Base-by-base conservation (phyloP, 179 eudicot genomes). In the Beta corolliflora region DNA sequence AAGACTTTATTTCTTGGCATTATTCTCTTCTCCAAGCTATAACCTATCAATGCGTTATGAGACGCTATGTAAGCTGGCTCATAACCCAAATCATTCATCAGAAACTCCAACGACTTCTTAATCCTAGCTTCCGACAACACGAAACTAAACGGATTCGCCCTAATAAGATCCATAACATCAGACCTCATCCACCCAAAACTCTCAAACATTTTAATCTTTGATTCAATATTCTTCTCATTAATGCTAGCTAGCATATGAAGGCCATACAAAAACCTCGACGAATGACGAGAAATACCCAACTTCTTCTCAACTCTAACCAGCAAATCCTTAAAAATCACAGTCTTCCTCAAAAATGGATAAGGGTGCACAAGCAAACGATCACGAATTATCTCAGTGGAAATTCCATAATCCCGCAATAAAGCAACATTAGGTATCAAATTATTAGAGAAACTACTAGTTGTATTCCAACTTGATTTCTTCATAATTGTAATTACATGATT, bases 101-200 rank as follows among this genome's bases (percentile, higher is more conserved):
- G 53, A 77, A 81, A 85, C 29, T 66, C 68, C 83, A 85, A 81
- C 18, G 54, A 23, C 16, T 67, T 80, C 21, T 66, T 61, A 41
- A 87, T 66, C 66, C 64, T 85, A 5, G 56, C 58, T 16, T 83
- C 88, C 6, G 86, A 81, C 3, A 53, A 19, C 4, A 1, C 45
- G 71, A 86, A 56, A 41, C 52, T 14, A 69, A 5, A 16, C 1
- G 90, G 88, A 14, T 73, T 60, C 5, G 48, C 19, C 59, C 58
- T 71, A 11, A 45, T 53, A 60, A 86, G 54, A 36, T 73, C 61
- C 9, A 25, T 1, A 48, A 86, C 71, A 15, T 86, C 81, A 36
- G 78, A 65, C 41, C 80, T 80, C 36, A 77, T 82, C 90, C 87
- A 84, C 75, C 90, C 90, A 88, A 81, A 86, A 52, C 83, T 84